Conservation (phyloP, 2,329 filamentous ascomycete species). For the Fusarium sp. region DNA sequence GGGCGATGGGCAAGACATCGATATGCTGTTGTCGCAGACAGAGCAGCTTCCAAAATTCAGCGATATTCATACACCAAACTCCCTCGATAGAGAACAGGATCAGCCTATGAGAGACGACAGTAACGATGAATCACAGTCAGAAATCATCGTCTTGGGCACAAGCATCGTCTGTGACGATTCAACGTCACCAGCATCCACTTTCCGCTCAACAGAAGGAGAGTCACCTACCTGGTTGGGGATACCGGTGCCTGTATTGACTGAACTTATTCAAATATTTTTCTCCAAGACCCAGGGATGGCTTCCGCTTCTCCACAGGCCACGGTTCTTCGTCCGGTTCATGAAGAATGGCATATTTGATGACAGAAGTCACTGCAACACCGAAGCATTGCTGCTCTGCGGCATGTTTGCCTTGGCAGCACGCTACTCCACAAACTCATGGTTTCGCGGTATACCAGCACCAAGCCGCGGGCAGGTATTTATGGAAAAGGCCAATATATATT, state of each 20-base stretch:
- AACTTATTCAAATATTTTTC: not conserved
- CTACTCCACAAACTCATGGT: accelerated
- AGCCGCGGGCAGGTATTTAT: not conserved
- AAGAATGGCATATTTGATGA: not conserved
- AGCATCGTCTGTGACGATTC: not conserved
- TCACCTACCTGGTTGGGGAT: accelerated
- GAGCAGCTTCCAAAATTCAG: not conserved
- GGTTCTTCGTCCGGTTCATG: not conserved
- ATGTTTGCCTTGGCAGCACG: not conserved
- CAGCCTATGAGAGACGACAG: not conserved
- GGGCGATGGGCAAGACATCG: not conserved
- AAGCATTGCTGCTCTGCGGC: not conserved
- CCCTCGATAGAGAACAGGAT: not conserved
- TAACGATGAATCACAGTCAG: not conserved
- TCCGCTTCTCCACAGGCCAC: not conserved
- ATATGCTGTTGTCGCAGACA: not conserved
- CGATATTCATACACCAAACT: not conserved
- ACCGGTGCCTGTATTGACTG: not conserved
- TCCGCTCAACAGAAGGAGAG: not conserved
- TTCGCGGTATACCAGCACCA: not conserved
- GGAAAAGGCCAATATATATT: not conserved
- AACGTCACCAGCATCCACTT: not conserved
- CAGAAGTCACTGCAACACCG: not conserved
- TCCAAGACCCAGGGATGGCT: not conserved
- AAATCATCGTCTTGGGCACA: not conserved